These are phyloP conservation scores for Neurospora sp. DNA, from an alignment of 2,329 filamentous ascomycete species.

Conservation along the genomic window DNA sequence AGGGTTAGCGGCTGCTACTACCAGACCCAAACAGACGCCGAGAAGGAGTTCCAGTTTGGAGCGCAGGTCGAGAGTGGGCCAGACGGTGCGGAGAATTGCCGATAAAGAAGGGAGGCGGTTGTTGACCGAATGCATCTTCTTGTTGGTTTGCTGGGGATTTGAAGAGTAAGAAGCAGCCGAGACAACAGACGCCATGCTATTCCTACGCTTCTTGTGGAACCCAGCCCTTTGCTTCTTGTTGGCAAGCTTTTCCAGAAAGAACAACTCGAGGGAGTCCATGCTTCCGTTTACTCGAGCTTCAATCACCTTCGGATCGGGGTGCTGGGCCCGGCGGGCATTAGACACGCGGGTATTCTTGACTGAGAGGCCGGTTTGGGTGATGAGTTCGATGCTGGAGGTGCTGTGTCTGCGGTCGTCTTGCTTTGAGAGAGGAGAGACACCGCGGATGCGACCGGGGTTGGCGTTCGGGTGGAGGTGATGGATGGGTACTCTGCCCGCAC, in stretches of 20 bases:
- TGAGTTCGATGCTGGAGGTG: constrained; percentile 6
- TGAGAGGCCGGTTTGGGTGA: constrained; percentile 9
- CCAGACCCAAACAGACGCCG: constrained; percentile 51
- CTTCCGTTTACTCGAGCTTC: neutral
- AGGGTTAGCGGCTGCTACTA: constrained; percentile 52
- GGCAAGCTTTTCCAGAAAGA: constrained; percentile 17
- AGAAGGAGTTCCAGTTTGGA: constrained; percentile 46
- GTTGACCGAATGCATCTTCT: neutral
- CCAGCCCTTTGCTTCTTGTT: constrained; percentile 2
- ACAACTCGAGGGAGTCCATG: constrained; percentile 15
- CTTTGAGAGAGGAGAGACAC: neutral
- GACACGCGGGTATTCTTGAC: constrained; percentile 13
- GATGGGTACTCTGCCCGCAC: neutral
- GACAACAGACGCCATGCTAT: neutral
- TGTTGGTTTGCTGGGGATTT: neutral
- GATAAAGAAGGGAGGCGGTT: constrained; percentile 27
- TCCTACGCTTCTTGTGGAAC: neutral
- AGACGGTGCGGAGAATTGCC: constrained; percentile 58
- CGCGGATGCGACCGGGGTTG: neutral
- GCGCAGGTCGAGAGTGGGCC: constrained; percentile 48
- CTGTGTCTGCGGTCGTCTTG: neutral
- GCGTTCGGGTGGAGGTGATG: neutral
- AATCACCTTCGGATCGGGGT: neutral
- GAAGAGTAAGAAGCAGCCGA: neutral
- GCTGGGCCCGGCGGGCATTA: constrained; percentile 3